Conservation (phyloP, 2,329 filamentous ascomycete genomes). For the Penicillium sp. region DNA sequence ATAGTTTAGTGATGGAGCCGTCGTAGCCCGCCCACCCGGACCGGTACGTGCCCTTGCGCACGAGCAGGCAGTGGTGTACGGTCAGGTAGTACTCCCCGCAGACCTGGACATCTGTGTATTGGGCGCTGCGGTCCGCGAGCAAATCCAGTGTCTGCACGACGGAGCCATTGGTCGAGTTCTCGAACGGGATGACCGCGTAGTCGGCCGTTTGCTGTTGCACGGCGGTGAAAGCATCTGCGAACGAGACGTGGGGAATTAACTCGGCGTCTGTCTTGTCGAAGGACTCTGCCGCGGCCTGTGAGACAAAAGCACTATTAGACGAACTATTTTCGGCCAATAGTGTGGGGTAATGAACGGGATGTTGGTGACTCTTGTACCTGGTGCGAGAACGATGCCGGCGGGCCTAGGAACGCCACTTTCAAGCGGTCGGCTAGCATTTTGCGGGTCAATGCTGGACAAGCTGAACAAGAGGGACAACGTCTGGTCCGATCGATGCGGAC, state of each 20-base stretch:
- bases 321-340: conserved; percentile 15
- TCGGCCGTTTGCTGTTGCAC: conserved; percentile 67
- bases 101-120: conserved; percentile 70
- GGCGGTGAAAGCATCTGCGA: conserved; percentile 72
- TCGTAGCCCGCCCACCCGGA: conserved; percentile 42
- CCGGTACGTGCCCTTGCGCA: conserved; percentile 32
- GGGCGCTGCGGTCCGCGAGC: conserved; percentile 70
- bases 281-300: conserved; percentile 56
- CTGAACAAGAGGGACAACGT: neutral
- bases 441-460: neutral
- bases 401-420: conserved; percentile 61
- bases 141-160: conserved; percentile 89
- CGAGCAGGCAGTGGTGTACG: conserved; percentile 86
- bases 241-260: conserved; percentile 40
- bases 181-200: conserved; percentile 86
- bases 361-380: conserved; percentile 52
- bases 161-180: conserved; percentile 93
- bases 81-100: conserved; percentile 83
- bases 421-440: conserved; percentile 16
- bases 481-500: neutral
- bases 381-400: conserved; percentile 68
- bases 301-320: conserved; percentile 8
- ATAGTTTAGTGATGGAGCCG: conserved; percentile 70
- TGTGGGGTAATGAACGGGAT: conserved; percentile 20
- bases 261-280: conserved; percentile 44